Evolutionary conservation across 2,329 filamentous ascomycete genomes (phyloP).

Genomic region (Ophiostoma sp.): DNA sequence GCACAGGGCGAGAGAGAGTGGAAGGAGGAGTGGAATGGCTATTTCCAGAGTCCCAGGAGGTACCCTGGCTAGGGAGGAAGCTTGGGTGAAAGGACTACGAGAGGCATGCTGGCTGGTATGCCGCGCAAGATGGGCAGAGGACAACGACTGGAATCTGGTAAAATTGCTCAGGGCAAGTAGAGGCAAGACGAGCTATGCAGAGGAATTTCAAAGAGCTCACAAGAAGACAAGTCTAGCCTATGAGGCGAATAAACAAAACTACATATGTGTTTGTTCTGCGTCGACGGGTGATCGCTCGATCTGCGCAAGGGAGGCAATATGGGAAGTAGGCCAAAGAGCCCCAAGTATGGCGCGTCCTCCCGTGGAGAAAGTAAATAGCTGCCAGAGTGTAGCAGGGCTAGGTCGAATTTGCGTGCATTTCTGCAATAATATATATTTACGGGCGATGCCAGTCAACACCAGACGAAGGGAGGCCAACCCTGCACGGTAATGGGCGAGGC

Average conservation of each 20-base stretch:
- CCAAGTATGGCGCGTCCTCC: constrained; percentile 14
- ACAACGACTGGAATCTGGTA: constrained; percentile 21
- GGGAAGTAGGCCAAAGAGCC: not conserved
- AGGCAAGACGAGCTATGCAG: no score
- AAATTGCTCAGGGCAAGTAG: constrained; percentile 16
- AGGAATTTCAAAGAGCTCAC: no score
- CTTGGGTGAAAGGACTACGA: not conserved
- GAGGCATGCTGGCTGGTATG: constrained; percentile 20
- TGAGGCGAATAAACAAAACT: not conserved
- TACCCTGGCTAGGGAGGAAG: constrained; percentile 21
- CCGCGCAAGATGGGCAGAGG: constrained; percentile 12
- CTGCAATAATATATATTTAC: not conserved
- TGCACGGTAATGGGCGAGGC: constrained; percentile 17
- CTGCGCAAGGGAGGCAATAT: constrained; percentile 13
- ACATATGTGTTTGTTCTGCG: not conserved
- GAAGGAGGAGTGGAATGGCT: not conserved
- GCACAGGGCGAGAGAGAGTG: not conserved
- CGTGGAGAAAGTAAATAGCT: not conserved
- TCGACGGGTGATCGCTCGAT: constrained; percentile 3
- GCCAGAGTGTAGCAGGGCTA: not conserved
- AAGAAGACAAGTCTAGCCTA: no score
- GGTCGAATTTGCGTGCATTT: not conserved
- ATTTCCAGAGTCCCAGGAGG: constrained; percentile 2
- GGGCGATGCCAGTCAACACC: constrained; percentile 2
- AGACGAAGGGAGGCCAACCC: not conserved